Conservation (phyloP, 2,329 filamentous ascomycete species). For the Fusarium mundagurra region DNA sequence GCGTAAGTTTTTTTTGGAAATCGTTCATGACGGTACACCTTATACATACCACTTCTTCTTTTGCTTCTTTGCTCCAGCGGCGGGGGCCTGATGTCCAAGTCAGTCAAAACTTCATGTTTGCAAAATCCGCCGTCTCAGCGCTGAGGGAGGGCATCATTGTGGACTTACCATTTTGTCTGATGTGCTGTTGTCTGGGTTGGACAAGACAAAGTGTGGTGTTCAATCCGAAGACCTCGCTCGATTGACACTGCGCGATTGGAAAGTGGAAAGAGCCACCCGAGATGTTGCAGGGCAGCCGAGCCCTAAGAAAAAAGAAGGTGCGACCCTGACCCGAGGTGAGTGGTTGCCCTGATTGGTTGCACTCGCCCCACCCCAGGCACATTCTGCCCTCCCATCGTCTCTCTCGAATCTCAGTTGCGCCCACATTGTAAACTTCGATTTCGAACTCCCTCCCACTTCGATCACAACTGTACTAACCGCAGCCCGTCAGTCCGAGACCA, state of each 20-base stretch:
- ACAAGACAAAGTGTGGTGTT: slow-evolving; percentile 46
- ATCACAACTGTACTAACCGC: slow-evolving; percentile 49
- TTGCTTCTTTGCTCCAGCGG: slow-evolving; percentile 61
- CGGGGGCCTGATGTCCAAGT: slow-evolving; percentile 51
- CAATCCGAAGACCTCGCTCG: slow-evolving; percentile 23
- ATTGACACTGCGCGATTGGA: slow-evolving; percentile 11
- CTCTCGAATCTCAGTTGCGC: slow-evolving; percentile 13
- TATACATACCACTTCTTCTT: slow-evolving; percentile 59
- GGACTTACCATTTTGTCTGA: slow-evolving; percentile 57
- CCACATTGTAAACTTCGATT: slow-evolving; percentile 36
- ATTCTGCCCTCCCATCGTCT: slow-evolving; percentile 8
- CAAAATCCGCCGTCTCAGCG: background rate
- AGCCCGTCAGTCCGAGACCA: slow-evolving; percentile 47
- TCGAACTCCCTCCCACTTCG: slow-evolving; percentile 46
- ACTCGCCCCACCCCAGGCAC: slow-evolving; percentile 4
- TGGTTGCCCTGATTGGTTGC: background rate
- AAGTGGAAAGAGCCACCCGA: slow-evolving; percentile 35
- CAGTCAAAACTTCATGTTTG: slow-evolving; percentile 31
- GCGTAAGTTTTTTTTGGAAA: slow-evolving; percentile 34
- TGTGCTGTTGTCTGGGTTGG: slow-evolving; percentile 53
- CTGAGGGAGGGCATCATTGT: slow-evolving; percentile 8
- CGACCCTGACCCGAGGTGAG: background rate
- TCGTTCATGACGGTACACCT: slow-evolving; percentile 22
- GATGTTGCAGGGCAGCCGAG: slow-evolving; percentile 46
- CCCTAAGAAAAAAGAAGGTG: slow-evolving; percentile 24